A percentile compares a stretch with the other conserved stretches of the same genome.
phyloP scores from a whole-genome alignment of 1,139 yeast genomes.

The Pneumocystis canis region DNA sequence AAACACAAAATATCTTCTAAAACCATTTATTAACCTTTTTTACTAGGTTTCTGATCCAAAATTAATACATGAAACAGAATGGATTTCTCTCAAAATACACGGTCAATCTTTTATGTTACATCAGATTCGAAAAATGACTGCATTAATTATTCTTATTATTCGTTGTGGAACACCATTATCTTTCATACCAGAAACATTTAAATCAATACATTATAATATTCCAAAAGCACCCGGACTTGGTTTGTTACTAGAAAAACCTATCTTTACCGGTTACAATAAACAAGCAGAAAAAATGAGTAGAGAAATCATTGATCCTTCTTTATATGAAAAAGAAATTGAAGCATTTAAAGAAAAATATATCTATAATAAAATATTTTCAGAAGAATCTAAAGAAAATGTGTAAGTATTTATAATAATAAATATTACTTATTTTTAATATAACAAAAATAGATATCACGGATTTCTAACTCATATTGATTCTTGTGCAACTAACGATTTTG shows the following conservation, averaged over 20 bases:
- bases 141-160: constrained; percentile 77
- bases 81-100: constrained; percentile 91
- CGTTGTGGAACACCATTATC: constrained; percentile 72
- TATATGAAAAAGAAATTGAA: constrained; percentile 56
- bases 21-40: not conserved
- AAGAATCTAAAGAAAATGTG: constrained; percentile 65
- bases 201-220: constrained; percentile 58
- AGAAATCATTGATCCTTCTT: constrained; percentile 44
- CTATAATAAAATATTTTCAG: constrained; percentile 81
- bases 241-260: constrained; percentile 75
- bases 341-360: constrained; percentile 76
- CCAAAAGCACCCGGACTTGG: constrained; percentile 98
- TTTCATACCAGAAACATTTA: constrained; percentile 68
- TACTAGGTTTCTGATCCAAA: constrained; percentile 59
- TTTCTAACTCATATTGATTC: not conserved
- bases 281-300: constrained; percentile 14
- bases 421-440: not conserved
- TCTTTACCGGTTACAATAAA: constrained; percentile 72
- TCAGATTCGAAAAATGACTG: constrained; percentile 95
- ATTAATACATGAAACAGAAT: constrained; percentile 82
- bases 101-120: constrained; percentile 98
- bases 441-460: not conserved
- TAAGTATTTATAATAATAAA: constrained; percentile 18
- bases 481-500: not conserved
- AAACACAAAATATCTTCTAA: not conserved